phyloP scores from a whole-genome alignment of 2,329 filamentous ascomycete genomes.

The Didymella pomorum region DNA sequence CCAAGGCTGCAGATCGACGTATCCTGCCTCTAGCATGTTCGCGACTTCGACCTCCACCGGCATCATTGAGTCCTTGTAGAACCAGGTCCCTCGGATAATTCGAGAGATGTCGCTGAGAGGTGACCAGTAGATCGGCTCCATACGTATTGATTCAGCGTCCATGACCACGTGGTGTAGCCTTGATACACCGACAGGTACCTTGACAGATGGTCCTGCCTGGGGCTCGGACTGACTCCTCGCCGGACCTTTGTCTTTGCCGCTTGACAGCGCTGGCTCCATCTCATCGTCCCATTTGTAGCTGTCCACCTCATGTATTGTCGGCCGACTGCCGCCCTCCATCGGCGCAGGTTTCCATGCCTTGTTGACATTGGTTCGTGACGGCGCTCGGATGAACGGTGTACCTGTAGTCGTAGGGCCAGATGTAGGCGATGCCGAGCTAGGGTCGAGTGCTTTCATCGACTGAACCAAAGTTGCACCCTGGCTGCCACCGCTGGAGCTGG shows the following conservation, averaged over 20 bases:
- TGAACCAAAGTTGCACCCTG: slow-evolving; percentile 29
- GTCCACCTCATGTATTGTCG: slow-evolving; percentile 52
- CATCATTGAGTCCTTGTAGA: slow-evolving; percentile 94
- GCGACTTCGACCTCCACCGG: slow-evolving; percentile 86
- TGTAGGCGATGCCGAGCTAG: slow-evolving; percentile 39
- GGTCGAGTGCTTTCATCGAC: slow-evolving; percentile 44
- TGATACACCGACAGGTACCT: slow-evolving; percentile 88
- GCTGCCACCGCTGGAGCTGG: slow-evolving; percentile 37
- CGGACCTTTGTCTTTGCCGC: slow-evolving; percentile 41
- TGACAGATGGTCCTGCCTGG: slow-evolving; percentile 54
- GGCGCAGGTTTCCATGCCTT: slow-evolving; percentile 35
- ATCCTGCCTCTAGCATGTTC: slow-evolving; percentile 92
- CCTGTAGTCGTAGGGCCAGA: slow-evolving; percentile 53
- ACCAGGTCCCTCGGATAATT: slow-evolving; percentile 91
- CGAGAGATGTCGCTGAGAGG: slow-evolving; percentile 87
- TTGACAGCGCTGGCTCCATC: slow-evolving; percentile 45
- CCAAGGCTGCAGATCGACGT: slow-evolving; percentile 85
- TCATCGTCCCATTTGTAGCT: slow-evolving; percentile 60
- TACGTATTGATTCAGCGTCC: slow-evolving; percentile 67
- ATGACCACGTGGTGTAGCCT: slow-evolving; percentile 87
- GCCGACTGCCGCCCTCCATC: slow-evolving; percentile 41
- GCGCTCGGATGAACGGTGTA: slow-evolving; percentile 61
- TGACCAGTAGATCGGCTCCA: slow-evolving; percentile 98
- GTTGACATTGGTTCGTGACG: slow-evolving; percentile 52
- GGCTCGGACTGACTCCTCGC: slow-evolving; percentile 32